Evolutionary conservation across 1,139 yeast genomes (phyloP).

Genomic region (Suhomyces bribrorum): DNA sequence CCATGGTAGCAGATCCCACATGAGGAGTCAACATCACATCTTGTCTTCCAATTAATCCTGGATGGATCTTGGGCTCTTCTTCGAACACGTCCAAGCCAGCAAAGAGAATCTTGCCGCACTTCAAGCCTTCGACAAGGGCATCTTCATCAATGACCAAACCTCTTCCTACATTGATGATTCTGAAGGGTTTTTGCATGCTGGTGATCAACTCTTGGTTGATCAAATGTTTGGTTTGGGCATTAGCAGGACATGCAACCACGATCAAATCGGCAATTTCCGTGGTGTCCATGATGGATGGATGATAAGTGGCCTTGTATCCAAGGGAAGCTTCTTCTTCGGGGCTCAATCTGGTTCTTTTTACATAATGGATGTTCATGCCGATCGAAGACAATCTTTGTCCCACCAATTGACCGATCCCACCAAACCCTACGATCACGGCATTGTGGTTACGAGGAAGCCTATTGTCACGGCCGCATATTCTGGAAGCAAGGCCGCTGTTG

Average conservation of each 20-base stretch:
- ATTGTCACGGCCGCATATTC: conserved; percentile 17
- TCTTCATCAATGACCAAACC: conserved; percentile 73
- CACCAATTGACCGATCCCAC: conserved; percentile 25
- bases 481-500: conserved; percentile 14
- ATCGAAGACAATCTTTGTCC: conserved; percentile 22
- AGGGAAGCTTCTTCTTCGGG: conserved; percentile 16
- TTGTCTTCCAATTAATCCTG: conserved; percentile 54
- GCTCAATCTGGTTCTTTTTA: conserved; percentile 20
- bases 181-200: conserved; percentile 51
- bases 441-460: conserved; percentile 24
- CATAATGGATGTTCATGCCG: conserved; percentile 29
- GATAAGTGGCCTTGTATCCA: conserved; percentile 20
- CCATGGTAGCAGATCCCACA: conserved; percentile 69
- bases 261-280: conserved; percentile 54
- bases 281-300: conserved; percentile 22
- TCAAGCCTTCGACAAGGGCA: conserved; percentile 67
- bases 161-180: conserved; percentile 77
- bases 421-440: conserved; percentile 29
- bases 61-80: conserved; percentile 62
- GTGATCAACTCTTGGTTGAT: conserved; percentile 51
- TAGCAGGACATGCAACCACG: conserved; percentile 69
- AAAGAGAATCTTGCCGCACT: conserved; percentile 63
- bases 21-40: conserved; percentile 81
- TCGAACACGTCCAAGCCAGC: conserved; percentile 85
- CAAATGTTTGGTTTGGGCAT: conserved; percentile 57